Evolutionary conservation across 352 stramenopile genomes (phyloP).

Genomic region (Phytophthora idaei): DNA sequence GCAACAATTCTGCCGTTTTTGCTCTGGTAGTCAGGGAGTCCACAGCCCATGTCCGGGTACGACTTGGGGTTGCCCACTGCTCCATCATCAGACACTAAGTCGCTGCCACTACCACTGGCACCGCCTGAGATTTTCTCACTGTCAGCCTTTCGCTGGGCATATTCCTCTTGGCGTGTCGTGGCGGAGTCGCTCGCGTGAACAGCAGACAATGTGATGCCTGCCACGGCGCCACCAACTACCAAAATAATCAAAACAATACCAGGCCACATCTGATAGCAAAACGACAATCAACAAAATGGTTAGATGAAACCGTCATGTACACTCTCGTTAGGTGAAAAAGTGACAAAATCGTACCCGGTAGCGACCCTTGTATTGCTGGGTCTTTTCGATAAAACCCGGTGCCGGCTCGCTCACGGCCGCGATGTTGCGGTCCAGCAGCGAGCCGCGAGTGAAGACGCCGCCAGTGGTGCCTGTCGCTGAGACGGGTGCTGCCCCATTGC

Average conservation of each 20-base stretch:
- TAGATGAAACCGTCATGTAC: constrained; percentile 3
- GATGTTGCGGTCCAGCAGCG: constrained; percentile 57
- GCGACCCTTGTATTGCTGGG: constrained; percentile 59
- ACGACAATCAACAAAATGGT: neutral
- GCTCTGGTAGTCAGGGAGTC: constrained; percentile 73
- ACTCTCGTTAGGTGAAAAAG: neutral
- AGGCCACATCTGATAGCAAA: constrained; percentile 44
- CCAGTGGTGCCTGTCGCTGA: neutral
- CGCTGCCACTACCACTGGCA: constrained; percentile 36
- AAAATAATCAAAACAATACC: constrained; percentile 47
- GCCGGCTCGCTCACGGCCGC: constrained; percentile 35
- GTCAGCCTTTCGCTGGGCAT: constrained; percentile 33
- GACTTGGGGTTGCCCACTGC: constrained; percentile 73
- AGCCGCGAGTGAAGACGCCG: constrained; percentile 47
- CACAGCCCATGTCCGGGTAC: constrained; percentile 68
- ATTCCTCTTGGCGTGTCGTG: constrained; percentile 26
- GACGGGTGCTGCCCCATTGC: constrained; percentile 9
- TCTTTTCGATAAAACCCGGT: constrained; percentile 23
- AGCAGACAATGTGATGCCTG: constrained; percentile 39
- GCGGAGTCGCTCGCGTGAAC: constrained; percentile 24
- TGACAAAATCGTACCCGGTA: constrained; percentile 40
- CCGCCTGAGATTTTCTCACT: constrained; percentile 25
- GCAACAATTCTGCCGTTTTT: constrained; percentile 70
- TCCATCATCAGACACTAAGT: constrained; percentile 71
- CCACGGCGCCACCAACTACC: constrained; percentile 36